Base-by-base conservation (phyloP, 331 rosid genomes). In the Spiraea crenata region DNA sequence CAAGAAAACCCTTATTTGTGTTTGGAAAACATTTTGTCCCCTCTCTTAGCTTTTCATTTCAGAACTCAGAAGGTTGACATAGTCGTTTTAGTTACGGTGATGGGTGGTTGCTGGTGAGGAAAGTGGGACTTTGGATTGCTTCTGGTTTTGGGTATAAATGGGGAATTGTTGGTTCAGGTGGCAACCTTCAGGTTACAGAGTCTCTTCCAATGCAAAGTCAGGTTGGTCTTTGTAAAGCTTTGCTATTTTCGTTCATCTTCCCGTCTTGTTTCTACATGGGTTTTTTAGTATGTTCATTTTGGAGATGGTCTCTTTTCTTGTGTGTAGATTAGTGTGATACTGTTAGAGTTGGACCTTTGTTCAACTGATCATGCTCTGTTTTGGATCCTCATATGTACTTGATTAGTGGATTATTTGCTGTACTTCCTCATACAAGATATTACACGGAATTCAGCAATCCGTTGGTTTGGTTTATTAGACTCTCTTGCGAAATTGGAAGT, bases 201-300 rank as follows among this genome's bases (percentile, higher is more conserved):
- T 93, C 61, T 89, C 98, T 38, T 84, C 92, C 79, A 93, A 93
- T 83, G 91, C 87, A 65, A 95, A 95, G 78, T 76, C 97, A 83
- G 99, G 97, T 95, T 78, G 69, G 84, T 73, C 59, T 48, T 55
- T 65, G 38, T 45, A 3, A 41, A 78, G 35, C 39, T 17, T 17
- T 34, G 50, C 47, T 5, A 52, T 44, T 60, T 65, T 69, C 58
- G 31, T 25, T 25, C 31, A 25, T 49, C 39, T 71, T 63, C 37
- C 63, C 74, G 52, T 1, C 51, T 54, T 70, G 57, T 63, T 41
- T 60, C 59, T 63, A 4, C 31, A 51, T 38, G 61, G 57, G 51
- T 47, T 56, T 37, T 73, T 67, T 12, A 17, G 67, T 49, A 11
- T 65, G 35, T 15, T 9, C 46, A 10, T 63, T 51, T 49, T 77